Evolutionary conservation across 108 stramenopile species (phyloP).

Genomic region (Nannochloropsis oceanica): DNA sequence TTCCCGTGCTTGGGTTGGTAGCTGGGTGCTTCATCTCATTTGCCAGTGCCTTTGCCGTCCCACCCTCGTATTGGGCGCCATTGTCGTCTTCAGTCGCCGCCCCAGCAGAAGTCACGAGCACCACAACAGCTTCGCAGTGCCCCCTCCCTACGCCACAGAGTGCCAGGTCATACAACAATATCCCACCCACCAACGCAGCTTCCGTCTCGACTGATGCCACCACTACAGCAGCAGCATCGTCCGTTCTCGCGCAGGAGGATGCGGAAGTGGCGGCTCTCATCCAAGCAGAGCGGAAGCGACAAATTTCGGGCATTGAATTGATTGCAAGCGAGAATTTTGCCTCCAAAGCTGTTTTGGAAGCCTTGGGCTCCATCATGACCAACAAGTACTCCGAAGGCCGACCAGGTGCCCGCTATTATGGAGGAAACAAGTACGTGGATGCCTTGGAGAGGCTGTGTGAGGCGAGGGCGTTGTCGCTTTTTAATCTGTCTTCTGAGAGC

Average conservation of each 20-base stretch:
- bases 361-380: slow-evolving; percentile 38
- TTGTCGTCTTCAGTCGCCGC: not conserved
- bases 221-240: not conserved
- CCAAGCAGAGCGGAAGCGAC: not conserved
- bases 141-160: not conserved
- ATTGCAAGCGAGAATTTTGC: slow-evolving; percentile 75
- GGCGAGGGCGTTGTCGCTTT: slow-evolving; percentile 81
- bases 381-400: slow-evolving; percentile 43
- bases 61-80: not conserved
- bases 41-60: not conserved
- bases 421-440: slow-evolving; percentile 39
- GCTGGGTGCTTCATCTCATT: not conserved
- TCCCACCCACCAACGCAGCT: not conserved
- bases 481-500: slow-evolving; percentile 63
- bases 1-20: not conserved
- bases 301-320: slow-evolving; percentile 30
- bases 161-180: not conserved
- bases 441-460: slow-evolving; percentile 34
- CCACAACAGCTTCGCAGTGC: not conserved
- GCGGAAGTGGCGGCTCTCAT: not conserved
- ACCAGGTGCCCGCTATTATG: slow-evolving; percentile 38
- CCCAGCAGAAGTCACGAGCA: not conserved
- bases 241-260: not conserved
- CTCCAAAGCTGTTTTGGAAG: slow-evolving; percentile 68
- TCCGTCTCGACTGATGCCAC: not conserved